Evolutionary conservation across 1,139 yeast genomes (phyloP), one percentile per base, ranked within the genome.

Genomic region (Yarrowia galli): DNA sequence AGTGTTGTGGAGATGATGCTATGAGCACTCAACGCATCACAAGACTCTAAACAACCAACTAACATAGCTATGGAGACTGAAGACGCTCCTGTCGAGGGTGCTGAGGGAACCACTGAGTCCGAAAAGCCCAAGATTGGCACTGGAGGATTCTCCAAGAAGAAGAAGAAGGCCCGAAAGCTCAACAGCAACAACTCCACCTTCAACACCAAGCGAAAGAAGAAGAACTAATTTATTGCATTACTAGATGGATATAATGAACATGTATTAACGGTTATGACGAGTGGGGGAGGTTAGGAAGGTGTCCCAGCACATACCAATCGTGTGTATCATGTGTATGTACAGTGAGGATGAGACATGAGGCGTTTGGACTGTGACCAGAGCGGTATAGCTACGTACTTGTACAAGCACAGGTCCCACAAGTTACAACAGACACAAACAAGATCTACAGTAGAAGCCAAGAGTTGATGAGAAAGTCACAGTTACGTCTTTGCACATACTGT

Each of bases 121-220:
- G 71, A 70, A 18, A 68, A 69, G 45, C 60, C 67, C 18, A 65
- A 68, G 25, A 63, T 38, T 16, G 25, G 32, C 2, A 58, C 66
- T 16, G 66, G 66, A 2, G 54, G 56, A 15, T 61, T 46, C 20
- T 35, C 43, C 54, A 61, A 61, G 46, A 61, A 61, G 66, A 61
- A 61, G 66, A 46, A 46, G 56, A 61, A 61, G 66, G 66, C 66
- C 3, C 7, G 66, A 61, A 61, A 61, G 56, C 45, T 38, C 56
- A 61, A 61, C 38, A n/a, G 38, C 43, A 35, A 23, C 25, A 35
- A 22, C 20, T 20, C 28, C 46, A 10, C 56, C 56, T 61, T 61
- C 38, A 48, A 61, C 56, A 46, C 36, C 56, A 36, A 36, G 43
- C 40, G 38, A 32, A 61, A 61, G 56, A 46, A 60, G 65, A 60